These are phyloP conservation scores for Flaveria robusta DNA, from an alignment of 129 eudicot genomes.

Conservation along the genomic window DNA sequence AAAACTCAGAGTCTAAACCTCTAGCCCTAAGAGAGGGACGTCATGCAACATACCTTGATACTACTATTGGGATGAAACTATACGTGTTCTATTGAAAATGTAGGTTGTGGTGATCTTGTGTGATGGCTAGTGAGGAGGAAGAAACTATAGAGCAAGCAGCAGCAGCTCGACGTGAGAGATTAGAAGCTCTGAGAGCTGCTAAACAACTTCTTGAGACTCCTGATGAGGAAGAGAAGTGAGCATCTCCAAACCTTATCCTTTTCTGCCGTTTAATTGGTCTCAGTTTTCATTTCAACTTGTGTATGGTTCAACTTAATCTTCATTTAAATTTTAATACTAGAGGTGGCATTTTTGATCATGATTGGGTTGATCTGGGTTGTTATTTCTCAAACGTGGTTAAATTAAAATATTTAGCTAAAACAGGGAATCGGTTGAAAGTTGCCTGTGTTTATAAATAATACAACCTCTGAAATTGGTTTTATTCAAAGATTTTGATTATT, in stretches of 20 bases:
- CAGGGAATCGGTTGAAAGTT: background rate
- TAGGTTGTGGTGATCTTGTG: slow-evolving; percentile 24
- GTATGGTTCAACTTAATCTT: background rate
- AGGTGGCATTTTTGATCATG: background rate
- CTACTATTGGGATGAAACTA: background rate
- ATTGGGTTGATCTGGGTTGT: background rate
- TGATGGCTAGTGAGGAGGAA: slow-evolving; percentile 55
- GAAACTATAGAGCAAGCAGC: slow-evolving; percentile 68
- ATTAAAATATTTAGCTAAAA: background rate
- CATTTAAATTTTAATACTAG: background rate
- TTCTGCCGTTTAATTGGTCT: background rate
- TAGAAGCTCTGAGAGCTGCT: slow-evolving; percentile 74
- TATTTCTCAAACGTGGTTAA: background rate
- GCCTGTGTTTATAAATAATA: background rate
- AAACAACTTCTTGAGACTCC: slow-evolving; percentile 63
- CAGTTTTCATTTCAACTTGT: background rate
- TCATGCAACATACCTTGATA: too few relatives aligned
- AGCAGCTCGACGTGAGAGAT: slow-evolving; percentile 75
- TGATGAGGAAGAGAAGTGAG: slow-evolving; percentile 49
- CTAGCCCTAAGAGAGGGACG: too few relatives aligned
- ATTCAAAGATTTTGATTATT: background rate
- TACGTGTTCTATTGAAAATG: background rate
- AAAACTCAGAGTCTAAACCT: too few relatives aligned
- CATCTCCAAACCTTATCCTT: background rate
- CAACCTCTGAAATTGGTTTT: background rate